A percentile compares a stretch with the other conserved stretches of the same genome.
phyloP scores from a whole-genome alignment of 805 yeast species.

The Danielozyma ontarioensis region DNA sequence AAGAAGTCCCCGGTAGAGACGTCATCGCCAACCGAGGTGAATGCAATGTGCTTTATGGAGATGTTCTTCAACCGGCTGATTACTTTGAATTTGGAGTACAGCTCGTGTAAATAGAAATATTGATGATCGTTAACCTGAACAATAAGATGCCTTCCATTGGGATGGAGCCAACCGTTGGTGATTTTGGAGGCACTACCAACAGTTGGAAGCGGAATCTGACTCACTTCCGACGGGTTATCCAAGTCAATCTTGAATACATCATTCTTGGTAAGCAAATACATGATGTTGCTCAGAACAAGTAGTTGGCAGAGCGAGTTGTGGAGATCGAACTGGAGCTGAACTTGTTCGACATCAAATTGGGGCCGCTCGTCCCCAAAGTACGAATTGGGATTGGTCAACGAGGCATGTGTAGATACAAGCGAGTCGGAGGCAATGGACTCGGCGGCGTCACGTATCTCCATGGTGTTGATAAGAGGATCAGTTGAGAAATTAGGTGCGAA shows the following conservation, averaged over 20 bases:
- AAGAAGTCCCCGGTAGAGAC: conserved; percentile 26
- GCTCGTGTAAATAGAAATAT: conserved; percentile 41
- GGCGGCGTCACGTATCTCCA: neutral
- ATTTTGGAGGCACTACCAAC: conserved; percentile 8
- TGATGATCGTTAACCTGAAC: conserved; percentile 18
- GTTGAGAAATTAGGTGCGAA: too few relatives aligned
- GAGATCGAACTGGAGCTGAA: conserved; percentile 35
- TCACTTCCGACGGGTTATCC: conserved; percentile 29
- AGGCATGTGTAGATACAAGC: conserved; percentile 1
- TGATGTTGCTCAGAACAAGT: conserved; percentile 27
- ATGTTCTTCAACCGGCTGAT: conserved; percentile 45
- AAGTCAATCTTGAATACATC: conserved; percentile 28
- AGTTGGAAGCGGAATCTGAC: conserved; percentile 7
- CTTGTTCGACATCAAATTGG: conserved; percentile 28
- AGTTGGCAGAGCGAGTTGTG: conserved; percentile 17
- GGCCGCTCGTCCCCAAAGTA: conserved; percentile 11
- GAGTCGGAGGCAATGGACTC: conserved; percentile 1
- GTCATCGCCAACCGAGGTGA: conserved; percentile 17
- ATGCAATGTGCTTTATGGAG: conserved; percentile 23
- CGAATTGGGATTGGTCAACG: neutral
- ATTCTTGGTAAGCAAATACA: conserved; percentile 23
- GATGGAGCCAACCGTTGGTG: conserved; percentile 32
- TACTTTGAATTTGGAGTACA: conserved; percentile 34
- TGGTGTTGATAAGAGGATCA: too few relatives aligned
- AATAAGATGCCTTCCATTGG: conserved; percentile 31